These are phyloP conservation scores for Globisporangium rhizosaccharum DNA, from an alignment of 352 stramenopile genomes.

Conservation along the genomic window DNA sequence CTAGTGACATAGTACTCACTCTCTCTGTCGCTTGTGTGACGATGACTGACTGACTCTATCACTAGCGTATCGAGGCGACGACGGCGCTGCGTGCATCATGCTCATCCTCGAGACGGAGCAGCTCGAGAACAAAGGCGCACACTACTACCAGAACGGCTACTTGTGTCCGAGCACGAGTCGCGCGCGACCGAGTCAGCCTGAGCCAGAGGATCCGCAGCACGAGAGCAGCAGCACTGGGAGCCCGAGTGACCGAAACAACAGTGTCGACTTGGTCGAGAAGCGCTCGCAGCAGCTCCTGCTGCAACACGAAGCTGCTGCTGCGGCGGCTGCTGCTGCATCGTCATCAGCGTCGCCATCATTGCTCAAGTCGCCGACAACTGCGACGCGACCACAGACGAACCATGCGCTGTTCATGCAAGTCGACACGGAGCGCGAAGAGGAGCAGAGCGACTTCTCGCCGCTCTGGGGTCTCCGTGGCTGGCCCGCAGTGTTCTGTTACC, in stretches of 20 bases:
- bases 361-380: not conserved
- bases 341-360: not conserved
- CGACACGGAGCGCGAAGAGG: slow-evolving; percentile 50
- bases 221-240: slow-evolving; percentile 5
- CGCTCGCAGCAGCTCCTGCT: slow-evolving; percentile 16
- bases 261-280: slow-evolving; percentile 9
- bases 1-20: not conserved
- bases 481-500: slow-evolving; percentile 82
- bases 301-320: not conserved
- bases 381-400: slow-evolving; percentile 12
- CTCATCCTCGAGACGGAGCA: slow-evolving; percentile 73
- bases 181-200: slow-evolving; percentile 8
- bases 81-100: slow-evolving; percentile 49
- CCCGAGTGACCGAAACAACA: not conserved
- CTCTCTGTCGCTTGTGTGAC: not conserved
- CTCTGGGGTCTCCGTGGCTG: slow-evolving; percentile 75
- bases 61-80: slow-evolving; percentile 45
- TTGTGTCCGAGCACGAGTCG: slow-evolving; percentile 46
- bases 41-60: slow-evolving; percentile 3
- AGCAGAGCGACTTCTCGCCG: slow-evolving; percentile 71
- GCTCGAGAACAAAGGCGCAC: slow-evolving; percentile 66
- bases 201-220: slow-evolving; percentile 9
- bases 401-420: slow-evolving; percentile 52
- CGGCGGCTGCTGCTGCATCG: too few species aligned
- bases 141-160: slow-evolving; percentile 77